A percentile compares a stretch with the other conserved stretches of the same genome.
Conservation (phyloP, 495 filamentous ascomycete species). For the Penicillium samsonianum region DNA sequence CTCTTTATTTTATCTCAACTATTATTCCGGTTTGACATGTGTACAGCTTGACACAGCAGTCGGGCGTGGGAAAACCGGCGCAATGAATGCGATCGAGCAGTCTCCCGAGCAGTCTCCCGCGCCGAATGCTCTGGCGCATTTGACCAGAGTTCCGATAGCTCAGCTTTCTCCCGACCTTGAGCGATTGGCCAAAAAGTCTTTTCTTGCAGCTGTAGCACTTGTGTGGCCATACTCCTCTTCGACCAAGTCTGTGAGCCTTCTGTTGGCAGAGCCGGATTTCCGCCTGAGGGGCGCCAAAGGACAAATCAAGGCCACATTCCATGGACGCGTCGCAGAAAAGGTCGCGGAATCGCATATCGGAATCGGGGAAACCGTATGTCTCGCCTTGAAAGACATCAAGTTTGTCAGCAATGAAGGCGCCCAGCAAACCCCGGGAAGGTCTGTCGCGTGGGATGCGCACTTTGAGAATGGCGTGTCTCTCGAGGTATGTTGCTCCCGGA, state of each 20-base stretch:
- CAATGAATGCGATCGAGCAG: slow-evolving; percentile 35
- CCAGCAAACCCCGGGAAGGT: slow-evolving; percentile 61
- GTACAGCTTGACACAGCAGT: slow-evolving; percentile 6
- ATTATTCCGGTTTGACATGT: slow-evolving; percentile 1
- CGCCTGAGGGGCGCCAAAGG: slow-evolving; percentile 75
- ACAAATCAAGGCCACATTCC: slow-evolving; percentile 80
- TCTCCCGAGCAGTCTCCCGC: slow-evolving; percentile 18
- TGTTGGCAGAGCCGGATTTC: slow-evolving; percentile 84
- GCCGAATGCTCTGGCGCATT: slow-evolving; percentile 26
- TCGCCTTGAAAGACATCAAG: slow-evolving; percentile 66
- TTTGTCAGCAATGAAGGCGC: slow-evolving; percentile 53
- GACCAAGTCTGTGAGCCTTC: slow-evolving; percentile 67
- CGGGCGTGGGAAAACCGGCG: slow-evolving; percentile 24
- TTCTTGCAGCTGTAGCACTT: slow-evolving; percentile 74
- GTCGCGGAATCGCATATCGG: slow-evolving; percentile 65
- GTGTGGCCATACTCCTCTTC: slow-evolving; percentile 90
- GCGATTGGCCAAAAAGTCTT: slow-evolving; percentile 32
- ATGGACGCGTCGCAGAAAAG: slow-evolving; percentile 68
- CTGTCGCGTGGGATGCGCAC: slow-evolving; percentile 73
- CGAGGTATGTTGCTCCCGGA: slow-evolving; percentile 48
- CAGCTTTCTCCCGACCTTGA: slow-evolving; percentile 60
- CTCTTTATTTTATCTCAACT: neutral
- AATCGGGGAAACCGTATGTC: slow-evolving; percentile 71
- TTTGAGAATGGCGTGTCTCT: slow-evolving; percentile 58
- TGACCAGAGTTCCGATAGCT: slow-evolving; percentile 61